A percentile compares a stretch with the other conserved stretches of the same genome.
Conservation (phyloP, 345 rosid genomes). For the Microthlaspi erraticum region DNA sequence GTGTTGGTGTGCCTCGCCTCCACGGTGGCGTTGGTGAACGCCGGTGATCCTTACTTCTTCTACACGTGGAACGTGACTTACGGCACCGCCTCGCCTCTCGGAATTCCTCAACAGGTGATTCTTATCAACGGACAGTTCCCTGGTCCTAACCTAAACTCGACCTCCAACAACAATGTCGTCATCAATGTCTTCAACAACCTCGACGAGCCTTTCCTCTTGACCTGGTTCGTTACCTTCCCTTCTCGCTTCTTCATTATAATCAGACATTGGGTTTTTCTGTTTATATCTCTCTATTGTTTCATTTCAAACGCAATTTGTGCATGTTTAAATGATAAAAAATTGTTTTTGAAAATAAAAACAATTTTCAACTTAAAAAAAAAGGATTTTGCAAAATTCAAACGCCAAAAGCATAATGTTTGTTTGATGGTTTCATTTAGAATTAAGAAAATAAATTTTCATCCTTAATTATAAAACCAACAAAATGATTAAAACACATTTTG, state of each 20-base stretch:
- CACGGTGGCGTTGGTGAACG: conserved; percentile 48
- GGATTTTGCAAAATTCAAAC: not conserved
- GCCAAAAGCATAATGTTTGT: not conserved
- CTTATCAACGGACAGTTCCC: conserved; percentile 81
- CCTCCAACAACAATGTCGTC: conserved; percentile 72
- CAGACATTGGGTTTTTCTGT: conserved; percentile 37
- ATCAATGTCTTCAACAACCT: conserved; percentile 79
- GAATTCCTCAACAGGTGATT: conserved; percentile 76
- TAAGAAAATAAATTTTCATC: not conserved
- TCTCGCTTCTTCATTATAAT: conserved; percentile 48
- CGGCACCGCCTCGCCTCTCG: conserved; percentile 73
- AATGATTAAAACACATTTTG: not conserved
- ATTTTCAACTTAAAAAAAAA: not conserved
- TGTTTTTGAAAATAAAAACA: not conserved
- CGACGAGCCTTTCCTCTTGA: conserved; percentile 79
- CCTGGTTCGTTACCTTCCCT: conserved; percentile 67
- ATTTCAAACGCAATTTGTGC: not conserved
- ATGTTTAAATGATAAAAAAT: too few relatives aligned
- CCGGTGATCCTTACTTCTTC: conserved; percentile 75
- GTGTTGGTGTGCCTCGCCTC: conserved; percentile 49
- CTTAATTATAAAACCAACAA: too few relatives aligned
- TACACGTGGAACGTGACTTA: conserved; percentile 83
- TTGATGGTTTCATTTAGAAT: not conserved
- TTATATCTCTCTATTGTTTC: not conserved
- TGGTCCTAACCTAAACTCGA: conserved; percentile 77